A percentile compares a stretch with the other conserved stretches of the same genome.
Conservation (phyloP, 106 monocot genomes). For the Acorus calamus region DNA sequence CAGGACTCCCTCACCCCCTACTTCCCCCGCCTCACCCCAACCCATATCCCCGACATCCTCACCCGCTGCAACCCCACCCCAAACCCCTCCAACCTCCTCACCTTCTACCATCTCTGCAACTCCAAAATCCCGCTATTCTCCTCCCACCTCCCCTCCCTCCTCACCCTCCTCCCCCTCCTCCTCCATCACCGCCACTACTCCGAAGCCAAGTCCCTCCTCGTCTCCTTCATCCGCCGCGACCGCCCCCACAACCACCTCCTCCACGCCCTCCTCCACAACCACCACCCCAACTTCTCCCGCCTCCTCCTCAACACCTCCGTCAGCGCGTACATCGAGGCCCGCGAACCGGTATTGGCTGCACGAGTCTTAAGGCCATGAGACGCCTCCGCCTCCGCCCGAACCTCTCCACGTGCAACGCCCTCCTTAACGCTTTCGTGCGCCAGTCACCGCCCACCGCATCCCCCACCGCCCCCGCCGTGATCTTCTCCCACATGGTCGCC, state of each 20-base stretch:
- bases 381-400: constrained; percentile 34
- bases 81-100: constrained; percentile 1
- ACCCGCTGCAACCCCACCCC: constrained; percentile 7
- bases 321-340: constrained; percentile 32
- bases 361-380: constrained; percentile 53
- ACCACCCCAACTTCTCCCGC: constrained; percentile 13
- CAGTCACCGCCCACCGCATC: constrained; percentile 19
- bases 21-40: constrained; percentile 14
- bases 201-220: background rate
- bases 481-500: constrained; percentile 38
- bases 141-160: constrained; percentile 11
- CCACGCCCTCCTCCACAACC: constrained; percentile 15
- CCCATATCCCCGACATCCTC: constrained; percentile 7
- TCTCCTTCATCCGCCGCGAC: background rate
- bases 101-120: constrained; percentile 11
- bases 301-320: constrained; percentile 51
- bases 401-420: constrained; percentile 35
- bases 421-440: constrained; percentile 34
- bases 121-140: constrained; percentile 4
- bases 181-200: constrained; percentile 12
- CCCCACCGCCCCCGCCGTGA: constrained; percentile 15
- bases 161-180: constrained; percentile 10
- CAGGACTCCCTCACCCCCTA: constrained; percentile 14
- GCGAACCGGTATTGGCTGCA: constrained; percentile 31
- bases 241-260: constrained; percentile 17